Evolutionary conservation across 257 asterid species (phyloP).

Genomic region (Handroanthus guayacan): DNA sequence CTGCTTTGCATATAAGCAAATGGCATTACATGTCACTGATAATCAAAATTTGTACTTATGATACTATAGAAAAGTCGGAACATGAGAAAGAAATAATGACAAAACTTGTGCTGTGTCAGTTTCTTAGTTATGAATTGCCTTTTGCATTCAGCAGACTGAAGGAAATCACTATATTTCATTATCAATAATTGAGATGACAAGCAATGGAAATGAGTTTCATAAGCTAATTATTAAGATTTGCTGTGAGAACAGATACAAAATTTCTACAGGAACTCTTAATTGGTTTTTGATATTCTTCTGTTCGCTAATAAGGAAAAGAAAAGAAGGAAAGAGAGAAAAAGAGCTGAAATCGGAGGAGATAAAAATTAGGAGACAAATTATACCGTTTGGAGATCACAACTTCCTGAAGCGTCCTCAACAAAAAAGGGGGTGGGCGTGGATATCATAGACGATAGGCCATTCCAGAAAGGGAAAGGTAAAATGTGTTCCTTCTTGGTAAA

Average conservation of each 20-base stretch:
- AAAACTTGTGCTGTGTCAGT: background rate
- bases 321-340: background rate
- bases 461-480: slow-evolving; percentile 66
- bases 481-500: slow-evolving; percentile 69
- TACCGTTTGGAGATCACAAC: slow-evolving; percentile 75
- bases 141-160: background rate
- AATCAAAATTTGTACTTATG: background rate
- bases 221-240: background rate
- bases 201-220: background rate
- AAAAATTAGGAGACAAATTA: background rate
- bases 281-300: background rate
- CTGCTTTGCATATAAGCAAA: slow-evolving; percentile 6
- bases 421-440: slow-evolving; percentile 62
- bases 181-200: background rate
- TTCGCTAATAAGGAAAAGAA: background rate
- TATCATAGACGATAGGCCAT: slow-evolving; percentile 64
- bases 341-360: background rate
- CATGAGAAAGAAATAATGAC: background rate
- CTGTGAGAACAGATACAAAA: background rate
- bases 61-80: background rate
- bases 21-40: background rate
- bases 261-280: background rate
- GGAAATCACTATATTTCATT: background rate
- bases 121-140: background rate
- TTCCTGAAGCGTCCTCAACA: slow-evolving; percentile 64